A percentile compares a stretch with the other conserved stretches of the same genome.
phyloP scores from a whole-genome alignment of 2,329 filamentous ascomycete genomes.

The Penicillium sp. region DNA sequence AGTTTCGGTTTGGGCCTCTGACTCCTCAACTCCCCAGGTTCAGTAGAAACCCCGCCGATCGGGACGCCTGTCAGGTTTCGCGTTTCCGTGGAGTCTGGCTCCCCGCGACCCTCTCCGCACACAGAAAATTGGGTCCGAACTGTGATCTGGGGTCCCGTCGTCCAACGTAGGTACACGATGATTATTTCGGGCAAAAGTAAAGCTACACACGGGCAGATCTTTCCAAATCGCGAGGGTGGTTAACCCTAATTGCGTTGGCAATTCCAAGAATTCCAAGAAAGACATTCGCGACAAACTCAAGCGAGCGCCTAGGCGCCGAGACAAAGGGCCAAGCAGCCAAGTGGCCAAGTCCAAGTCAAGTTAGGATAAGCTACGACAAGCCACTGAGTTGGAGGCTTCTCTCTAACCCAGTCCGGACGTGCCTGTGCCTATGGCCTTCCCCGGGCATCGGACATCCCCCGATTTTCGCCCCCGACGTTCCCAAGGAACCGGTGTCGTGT shows the following conservation, averaged over 20 bases:
- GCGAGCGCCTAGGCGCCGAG: constrained; percentile 5
- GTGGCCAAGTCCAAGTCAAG: neutral
- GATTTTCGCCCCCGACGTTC: neutral
- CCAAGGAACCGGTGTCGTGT: too few species aligned
- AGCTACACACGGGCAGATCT: neutral
- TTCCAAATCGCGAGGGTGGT: neutral
- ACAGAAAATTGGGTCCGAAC: constrained; percentile 5
- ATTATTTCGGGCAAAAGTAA: neutral
- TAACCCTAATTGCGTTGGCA: too few species aligned
- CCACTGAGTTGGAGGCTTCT: constrained; percentile 1
- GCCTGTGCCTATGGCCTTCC: too few species aligned
- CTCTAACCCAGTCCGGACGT: neutral
- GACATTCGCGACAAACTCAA: too few species aligned
- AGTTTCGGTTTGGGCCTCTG: constrained; percentile 3
- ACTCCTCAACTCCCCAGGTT: constrained; percentile 3
- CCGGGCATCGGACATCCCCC: neutral
- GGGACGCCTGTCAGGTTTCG: constrained; percentile 11
- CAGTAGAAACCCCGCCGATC: constrained; percentile 14
- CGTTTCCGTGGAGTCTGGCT: neutral
- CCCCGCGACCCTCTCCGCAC: neutral
- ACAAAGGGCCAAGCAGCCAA: neutral
- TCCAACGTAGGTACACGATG: too few species aligned
- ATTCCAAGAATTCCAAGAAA: too few species aligned
- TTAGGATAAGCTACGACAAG: neutral
- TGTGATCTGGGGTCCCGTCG: neutral